Evolutionary conservation across 257 asterid species (phyloP).

Genomic region (Solanum neorickii): DNA sequence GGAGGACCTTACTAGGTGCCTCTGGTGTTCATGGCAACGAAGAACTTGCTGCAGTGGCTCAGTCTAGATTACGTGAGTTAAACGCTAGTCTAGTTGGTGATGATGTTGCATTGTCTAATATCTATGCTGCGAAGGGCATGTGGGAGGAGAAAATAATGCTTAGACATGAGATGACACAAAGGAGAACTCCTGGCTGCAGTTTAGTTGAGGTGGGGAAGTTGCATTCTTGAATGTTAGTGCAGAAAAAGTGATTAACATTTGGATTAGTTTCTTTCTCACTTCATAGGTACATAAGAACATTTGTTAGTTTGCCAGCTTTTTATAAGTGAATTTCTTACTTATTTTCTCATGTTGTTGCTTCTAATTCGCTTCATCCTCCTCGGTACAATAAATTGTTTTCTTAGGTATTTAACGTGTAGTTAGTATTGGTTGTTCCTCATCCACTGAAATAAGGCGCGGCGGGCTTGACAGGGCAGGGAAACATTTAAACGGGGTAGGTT

Average conservation of each 20-base stretch:
- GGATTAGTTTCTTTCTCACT: not conserved
- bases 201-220: slow-evolving; percentile 1
- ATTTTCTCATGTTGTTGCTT: not conserved
- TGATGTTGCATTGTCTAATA: slow-evolving; percentile 13
- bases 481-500: not conserved
- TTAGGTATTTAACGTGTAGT: not conserved
- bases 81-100: slow-evolving; percentile 3
- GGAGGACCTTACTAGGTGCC: slow-evolving; percentile 16
- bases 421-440: not conserved
- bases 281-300: not conserved
- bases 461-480: not conserved
- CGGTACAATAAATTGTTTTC: not conserved
- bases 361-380: not conserved
- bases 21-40: slow-evolving; percentile 9
- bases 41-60: slow-evolving; percentile 7
- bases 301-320: not conserved
- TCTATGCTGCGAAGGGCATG: slow-evolving; percentile 14
- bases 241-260: not conserved
- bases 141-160: slow-evolving; percentile 16
- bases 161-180: slow-evolving; percentile 5
- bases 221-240: not conserved
- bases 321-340: not conserved
- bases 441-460: not conserved
- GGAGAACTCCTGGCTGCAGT: slow-evolving; percentile 15
- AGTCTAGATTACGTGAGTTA: not conserved